Evolutionary conservation across 805 yeast genomes (phyloP).

Genomic region (Ogataea parapolymorpha): DNA sequence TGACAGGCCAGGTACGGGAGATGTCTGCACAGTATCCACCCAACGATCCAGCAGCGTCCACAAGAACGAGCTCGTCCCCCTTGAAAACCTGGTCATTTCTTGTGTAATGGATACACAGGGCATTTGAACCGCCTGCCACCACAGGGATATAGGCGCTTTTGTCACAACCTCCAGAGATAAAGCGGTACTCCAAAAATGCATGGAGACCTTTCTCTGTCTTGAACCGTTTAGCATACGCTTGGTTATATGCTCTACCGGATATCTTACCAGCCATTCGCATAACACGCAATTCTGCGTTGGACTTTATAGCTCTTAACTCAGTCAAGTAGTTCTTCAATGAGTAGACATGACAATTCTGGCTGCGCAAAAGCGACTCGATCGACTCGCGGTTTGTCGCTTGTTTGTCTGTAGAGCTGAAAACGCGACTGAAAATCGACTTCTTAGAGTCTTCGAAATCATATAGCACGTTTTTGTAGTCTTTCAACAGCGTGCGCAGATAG

Average conservation of each 20-base stretch:
- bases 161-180: constrained; percentile 86
- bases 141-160: constrained; percentile 91
- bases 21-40: constrained; percentile 97
- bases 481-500: constrained; percentile 46
- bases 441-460: constrained; percentile 41
- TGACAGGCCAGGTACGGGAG: constrained; percentile 93
- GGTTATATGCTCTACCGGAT: constrained; percentile 79
- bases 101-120: constrained; percentile 90
- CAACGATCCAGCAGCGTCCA: constrained; percentile 90
- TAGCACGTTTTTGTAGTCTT: constrained; percentile 48
- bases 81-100: constrained; percentile 81
- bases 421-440: constrained; percentile 17
- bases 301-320: constrained; percentile 64
- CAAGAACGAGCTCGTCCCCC: constrained; percentile 72
- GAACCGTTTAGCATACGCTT: constrained; percentile 69
- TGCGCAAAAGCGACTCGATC: constrained; percentile 26
- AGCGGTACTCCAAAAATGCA: constrained; percentile 76
- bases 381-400: constrained; percentile 17
- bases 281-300: constrained; percentile 67
- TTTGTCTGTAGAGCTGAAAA: constrained; percentile 20
- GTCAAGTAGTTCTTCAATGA: constrained; percentile 44
- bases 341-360: constrained; percentile 36
- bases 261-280: constrained; percentile 83
- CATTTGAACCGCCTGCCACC: constrained; percentile 90
- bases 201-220: constrained; percentile 74